A percentile compares a stretch with the other conserved stretches of the same genome.
phyloP scores from a whole-genome alignment of 2,329 filamentous ascomycete genomes.

The Exophiala xenobiotica region DNA sequence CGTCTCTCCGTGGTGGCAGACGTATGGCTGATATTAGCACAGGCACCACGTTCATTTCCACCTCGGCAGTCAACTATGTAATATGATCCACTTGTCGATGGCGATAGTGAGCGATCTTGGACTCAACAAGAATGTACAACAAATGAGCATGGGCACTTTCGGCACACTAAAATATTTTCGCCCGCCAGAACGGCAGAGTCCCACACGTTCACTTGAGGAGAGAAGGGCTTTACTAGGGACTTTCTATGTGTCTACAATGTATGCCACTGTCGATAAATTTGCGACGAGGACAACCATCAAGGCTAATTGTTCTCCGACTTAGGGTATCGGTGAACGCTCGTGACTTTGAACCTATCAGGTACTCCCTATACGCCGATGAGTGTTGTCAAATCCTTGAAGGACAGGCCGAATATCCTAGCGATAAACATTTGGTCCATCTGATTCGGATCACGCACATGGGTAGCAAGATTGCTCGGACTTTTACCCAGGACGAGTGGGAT shows the following conservation, averaged over 20 bases:
- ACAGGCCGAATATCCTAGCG: constrained; percentile 48
- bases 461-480: constrained; percentile 47
- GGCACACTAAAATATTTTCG: constrained; percentile 9
- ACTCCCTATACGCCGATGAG: constrained; percentile 53
- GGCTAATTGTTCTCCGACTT: not conserved
- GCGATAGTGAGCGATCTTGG: constrained; percentile 39
- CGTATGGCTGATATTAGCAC: constrained; percentile 30
- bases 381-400: constrained; percentile 50
- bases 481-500: constrained; percentile 28
- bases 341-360: constrained; percentile 52
- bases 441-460: constrained; percentile 53
- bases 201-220: constrained; percentile 40
- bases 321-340: constrained; percentile 37
- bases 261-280: constrained; percentile 21
- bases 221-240: constrained; percentile 46
- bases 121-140: constrained; percentile 27
- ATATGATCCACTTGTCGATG: constrained; percentile 39
- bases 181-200: not conserved
- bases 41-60: constrained; percentile 7
- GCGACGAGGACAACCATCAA: not conserved
- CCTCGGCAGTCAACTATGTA: constrained; percentile 33
- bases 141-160: not conserved
- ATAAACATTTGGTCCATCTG: constrained; percentile 48
- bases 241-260: constrained; percentile 47
- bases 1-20: no score